A percentile compares a stretch with the other conserved stretches of the same genome.
These are phyloP conservation scores for Ophiobolus disseminans DNA, from an alignment of 2,329 filamentous ascomycete species.

Conservation along the genomic window DNA sequence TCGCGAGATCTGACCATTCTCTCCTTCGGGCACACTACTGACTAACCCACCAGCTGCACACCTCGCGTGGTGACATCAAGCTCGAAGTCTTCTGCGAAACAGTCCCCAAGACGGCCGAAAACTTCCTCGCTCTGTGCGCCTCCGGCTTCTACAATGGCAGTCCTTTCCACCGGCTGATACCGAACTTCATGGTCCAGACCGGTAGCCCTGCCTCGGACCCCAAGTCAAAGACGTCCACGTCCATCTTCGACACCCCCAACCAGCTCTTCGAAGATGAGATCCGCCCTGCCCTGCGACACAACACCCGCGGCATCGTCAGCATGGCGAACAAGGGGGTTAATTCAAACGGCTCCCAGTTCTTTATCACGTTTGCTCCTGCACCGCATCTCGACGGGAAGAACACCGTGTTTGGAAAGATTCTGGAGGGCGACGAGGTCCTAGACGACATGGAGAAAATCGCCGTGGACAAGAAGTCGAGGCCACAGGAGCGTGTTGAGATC, in stretches of 20 bases:
- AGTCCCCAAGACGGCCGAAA: conserved; percentile 91
- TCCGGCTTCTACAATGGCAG: conserved; percentile 77
- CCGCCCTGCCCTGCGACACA: conserved; percentile 71
- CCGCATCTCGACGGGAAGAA: conserved; percentile 84
- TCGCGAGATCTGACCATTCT: background rate
- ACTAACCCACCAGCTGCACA: conserved; percentile 68
- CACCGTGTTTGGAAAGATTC: conserved; percentile 79
- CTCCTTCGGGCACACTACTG: background rate
- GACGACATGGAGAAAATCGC: conserved; percentile 74
- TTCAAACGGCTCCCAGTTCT: conserved; percentile 83
- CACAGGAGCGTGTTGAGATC: conserved; percentile 71
- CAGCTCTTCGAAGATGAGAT: conserved; percentile 80
- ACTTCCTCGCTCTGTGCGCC: conserved; percentile 86
- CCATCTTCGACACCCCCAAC: conserved; percentile 66
- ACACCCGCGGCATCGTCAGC: conserved; percentile 72
- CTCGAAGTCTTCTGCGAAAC: conserved; percentile 96
- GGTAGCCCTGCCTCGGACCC: conserved; percentile 63
- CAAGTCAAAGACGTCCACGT: conserved; percentile 70
- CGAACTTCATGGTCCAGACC: conserved; percentile 80
- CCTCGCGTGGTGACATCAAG: conserved; percentile 87
- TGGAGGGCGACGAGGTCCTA: conserved; percentile 67
- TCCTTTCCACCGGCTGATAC: conserved; percentile 81
- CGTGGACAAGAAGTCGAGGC: conserved; percentile 80
- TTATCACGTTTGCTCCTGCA: conserved; percentile 77
- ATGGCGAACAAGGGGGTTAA: conserved; percentile 81